phyloP scores from a whole-genome alignment of 2,329 filamentous ascomycete genomes.

The Trichoderma sp. region DNA sequence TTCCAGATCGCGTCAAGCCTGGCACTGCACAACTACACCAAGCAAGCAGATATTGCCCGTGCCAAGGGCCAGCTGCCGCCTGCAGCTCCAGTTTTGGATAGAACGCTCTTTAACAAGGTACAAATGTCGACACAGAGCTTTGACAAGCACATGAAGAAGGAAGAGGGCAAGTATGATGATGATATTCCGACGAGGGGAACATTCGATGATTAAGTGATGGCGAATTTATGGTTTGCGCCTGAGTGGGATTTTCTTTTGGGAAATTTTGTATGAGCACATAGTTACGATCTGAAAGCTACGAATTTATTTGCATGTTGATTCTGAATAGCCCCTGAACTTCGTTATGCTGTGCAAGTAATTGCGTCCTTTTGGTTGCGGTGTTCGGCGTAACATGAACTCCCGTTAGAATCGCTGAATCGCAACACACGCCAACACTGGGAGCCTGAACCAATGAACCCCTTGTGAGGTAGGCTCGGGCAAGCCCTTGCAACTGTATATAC shows the following conservation, averaged over 20 bases:
- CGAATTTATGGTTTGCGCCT: not conserved
- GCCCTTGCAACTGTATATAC: not conserved
- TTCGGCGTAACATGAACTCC: not conserved
- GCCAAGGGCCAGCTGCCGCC: slow-evolving; percentile 41
- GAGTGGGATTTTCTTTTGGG: not conserved
- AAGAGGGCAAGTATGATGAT: slow-evolving; percentile 40
- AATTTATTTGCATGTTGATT: not conserved
- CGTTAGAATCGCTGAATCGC: not conserved
- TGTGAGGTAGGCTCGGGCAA: not conserved
- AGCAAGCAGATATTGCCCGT: slow-evolving; percentile 38
- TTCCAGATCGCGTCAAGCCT: slow-evolving; percentile 45
- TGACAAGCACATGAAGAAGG: slow-evolving; percentile 48
- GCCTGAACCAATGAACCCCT: not conserved
- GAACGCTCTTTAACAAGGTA: slow-evolving; percentile 46
- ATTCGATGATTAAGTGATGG: slow-evolving; percentile 37
- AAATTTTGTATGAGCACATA: not conserved
- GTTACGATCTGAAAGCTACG: not conserved
- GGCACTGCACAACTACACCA: slow-evolving; percentile 44
- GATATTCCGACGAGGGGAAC: slow-evolving; percentile 43
- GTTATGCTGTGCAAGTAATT: not conserved
- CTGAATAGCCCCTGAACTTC: not conserved
- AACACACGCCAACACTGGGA: not conserved
- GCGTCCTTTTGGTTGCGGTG: not conserved
- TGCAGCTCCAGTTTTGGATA: slow-evolving; percentile 45
- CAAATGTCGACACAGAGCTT: slow-evolving; percentile 50